Evolutionary conservation across 208 protist genomes (phyloP).

Genomic region (Porcisia hertigi): DNA sequence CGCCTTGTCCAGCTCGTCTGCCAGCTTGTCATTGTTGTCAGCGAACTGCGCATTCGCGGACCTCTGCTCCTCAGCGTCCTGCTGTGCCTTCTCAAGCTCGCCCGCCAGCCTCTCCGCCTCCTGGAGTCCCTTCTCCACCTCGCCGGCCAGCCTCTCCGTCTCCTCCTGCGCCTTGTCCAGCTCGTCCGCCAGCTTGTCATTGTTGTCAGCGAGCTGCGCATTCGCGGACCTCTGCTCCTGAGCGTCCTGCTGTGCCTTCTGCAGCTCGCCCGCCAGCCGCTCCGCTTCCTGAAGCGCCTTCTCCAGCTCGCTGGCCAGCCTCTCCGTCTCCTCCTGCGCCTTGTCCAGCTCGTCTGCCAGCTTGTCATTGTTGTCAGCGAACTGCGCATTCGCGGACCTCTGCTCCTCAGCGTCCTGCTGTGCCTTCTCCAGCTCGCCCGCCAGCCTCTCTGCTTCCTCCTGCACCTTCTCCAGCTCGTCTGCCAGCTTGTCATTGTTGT

Average conservation of each 20-base stretch:
- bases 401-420: too few relatives aligned
- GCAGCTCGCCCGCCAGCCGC: background rate
- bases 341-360: conserved; percentile 15
- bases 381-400: too few relatives aligned
- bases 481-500: too few relatives aligned
- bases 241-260: background rate
- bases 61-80: background rate
- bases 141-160: conserved; percentile 13
- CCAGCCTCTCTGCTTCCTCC: too few relatives aligned
- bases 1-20: background rate
- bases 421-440: too few relatives aligned
- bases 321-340: background rate
- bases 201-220: background rate
- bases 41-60: background rate
- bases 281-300: background rate
- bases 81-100: background rate
- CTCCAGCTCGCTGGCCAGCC: background rate
- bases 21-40: conserved; percentile 9
- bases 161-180: background rate
- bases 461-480: too few relatives aligned
- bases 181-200: background rate
- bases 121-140: background rate
- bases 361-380: conserved; percentile 17
- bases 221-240: background rate
- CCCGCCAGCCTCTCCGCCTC: background rate